Evolutionary conservation across 306 rosid genomes (phyloP), one percentile per base, ranked within the genome.

Genomic region (Vachellia collinsii): DNA sequence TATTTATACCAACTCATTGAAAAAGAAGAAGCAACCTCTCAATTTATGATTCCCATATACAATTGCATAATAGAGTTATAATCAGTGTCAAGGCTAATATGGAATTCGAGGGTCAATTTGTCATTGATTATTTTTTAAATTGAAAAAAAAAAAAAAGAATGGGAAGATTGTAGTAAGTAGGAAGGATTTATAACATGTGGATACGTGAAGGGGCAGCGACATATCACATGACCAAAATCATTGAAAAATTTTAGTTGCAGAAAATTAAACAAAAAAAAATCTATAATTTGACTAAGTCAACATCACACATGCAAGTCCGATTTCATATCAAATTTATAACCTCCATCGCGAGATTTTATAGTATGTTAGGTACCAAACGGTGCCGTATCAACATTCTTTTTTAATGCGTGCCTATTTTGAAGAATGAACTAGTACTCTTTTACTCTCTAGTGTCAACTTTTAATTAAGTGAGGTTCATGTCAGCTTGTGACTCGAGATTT

Each of bases 71-170:
- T 46, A 11, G 48, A 44, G n/a, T n/a, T n/a, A n/a, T n/a, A n/a
- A n/a, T n/a, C n/a, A 29, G 7, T 23, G 38, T 8, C 37, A 23
- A 59, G 38, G 17, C 17, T 23, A 0, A 59, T 3, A 22, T 4
- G 37, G 0, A 23, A 79, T 56, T 37, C 12, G 50, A 41, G 77
- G 63, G 79, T 59, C 73, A 25, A 10, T 58, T 73, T 37, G 48
- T 23, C 22, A 39, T 10, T 64, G 17, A 14, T 46, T 12, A 47
- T 44, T 44, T 44, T 44, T 7, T 44, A 7, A 14, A 50, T 12
- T 29, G 34, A n/a, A n/a, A n/a, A n/a, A 48, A 0, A 13, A 14
- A 2, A 29, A 20, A 8, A 62, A 8, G 23, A 65, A 65, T 64
- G 20, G 25, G 2, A 54, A 50, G 77, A 58, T 25, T 46, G 56